phyloP scores from a whole-genome alignment of 345 rosid genomes.

The Kernera saxatilis region DNA sequence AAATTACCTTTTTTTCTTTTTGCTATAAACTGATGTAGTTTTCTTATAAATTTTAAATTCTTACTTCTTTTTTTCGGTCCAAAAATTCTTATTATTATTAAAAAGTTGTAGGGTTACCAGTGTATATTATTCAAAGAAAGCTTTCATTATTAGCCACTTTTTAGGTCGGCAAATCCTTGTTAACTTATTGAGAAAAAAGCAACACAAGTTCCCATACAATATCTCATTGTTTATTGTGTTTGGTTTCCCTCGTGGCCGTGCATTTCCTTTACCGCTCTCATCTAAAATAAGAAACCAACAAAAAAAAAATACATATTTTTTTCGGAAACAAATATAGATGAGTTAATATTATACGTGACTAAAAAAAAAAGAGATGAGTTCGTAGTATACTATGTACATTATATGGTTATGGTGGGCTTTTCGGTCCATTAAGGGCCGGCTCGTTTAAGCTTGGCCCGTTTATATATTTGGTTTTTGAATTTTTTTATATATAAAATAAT shows the following conservation, averaged over 20 bases:
- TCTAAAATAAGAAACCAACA: neutral
- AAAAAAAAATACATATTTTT: too few relatives aligned
- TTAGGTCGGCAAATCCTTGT: slow-evolving; percentile 5
- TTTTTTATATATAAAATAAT: too few relatives aligned
- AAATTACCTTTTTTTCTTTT: neutral
- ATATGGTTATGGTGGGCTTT: neutral
- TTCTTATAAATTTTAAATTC: neutral
- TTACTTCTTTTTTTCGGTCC: neutral
- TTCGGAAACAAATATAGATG: too few relatives aligned
- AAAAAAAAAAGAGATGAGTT: neutral
- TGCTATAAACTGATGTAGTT: neutral
- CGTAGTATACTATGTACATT: neutral
- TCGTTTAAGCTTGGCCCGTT: neutral
- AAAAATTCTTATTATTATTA: neutral
- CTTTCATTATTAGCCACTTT: slow-evolving; percentile 12
- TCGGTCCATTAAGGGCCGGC: neutral
- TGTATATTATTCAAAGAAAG: neutral
- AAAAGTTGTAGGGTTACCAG: neutral
- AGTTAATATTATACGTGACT: neutral
- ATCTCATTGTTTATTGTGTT: neutral
- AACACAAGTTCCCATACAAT: neutral
- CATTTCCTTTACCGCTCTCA: neutral
- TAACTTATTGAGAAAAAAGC: neutral
- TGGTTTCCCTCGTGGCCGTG: neutral
- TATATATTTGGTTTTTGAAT: too few relatives aligned